Evolutionary conservation across 202 grass and related monocot species (phyloP), one percentile per base, ranked within the genome.

Genomic region (Thinopyrum obtusiflorum): DNA sequence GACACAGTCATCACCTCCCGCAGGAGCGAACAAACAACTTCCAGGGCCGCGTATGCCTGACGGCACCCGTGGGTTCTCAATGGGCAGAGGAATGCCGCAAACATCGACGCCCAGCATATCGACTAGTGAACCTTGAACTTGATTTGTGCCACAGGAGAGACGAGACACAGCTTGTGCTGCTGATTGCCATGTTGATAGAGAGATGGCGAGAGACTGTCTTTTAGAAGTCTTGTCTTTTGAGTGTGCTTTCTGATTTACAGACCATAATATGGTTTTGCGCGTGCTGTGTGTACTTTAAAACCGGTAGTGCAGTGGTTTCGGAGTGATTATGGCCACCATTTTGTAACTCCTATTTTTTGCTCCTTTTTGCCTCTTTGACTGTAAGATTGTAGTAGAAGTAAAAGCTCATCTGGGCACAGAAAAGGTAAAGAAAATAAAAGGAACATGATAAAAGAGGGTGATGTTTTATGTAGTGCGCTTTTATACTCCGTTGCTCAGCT

Each of bases 31-130:
- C 17, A 94, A 94, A 80, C 96, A 82, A 65, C 93, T 90, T 47
- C 88, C 86, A 47, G 96, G 96, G 2, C 96, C 96, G 4, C 77
- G 82, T 27, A 96, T 96, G 97, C 92, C 97, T 6, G 92, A 98
- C 72, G 97, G 97, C 70, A 87, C 92, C 0, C 84, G 90, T 14
- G 97, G 96, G 73, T 96, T 98, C 77, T 72, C 73, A 24, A 82
- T 96, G 79, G 97, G 92, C 82, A 89, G 97, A 63, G 97, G 93
- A 71, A 96, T 89, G 69, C 88, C 85, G 20, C 70, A 92, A 75
- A 69, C 12, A n/a, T 57, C 26, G 25, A 42, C 44, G 17, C 37
- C 84, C 72, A 90, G 28, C 84, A 5, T 77, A 37, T 24, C 71
- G 1, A 31, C 57, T 53, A 53, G 36, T 66, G 65, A 88, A 81